These are phyloP conservation scores for Mucor circinelloides DNA, from an alignment of 371 early-diverging fungal species.

Conservation along the genomic window DNA sequence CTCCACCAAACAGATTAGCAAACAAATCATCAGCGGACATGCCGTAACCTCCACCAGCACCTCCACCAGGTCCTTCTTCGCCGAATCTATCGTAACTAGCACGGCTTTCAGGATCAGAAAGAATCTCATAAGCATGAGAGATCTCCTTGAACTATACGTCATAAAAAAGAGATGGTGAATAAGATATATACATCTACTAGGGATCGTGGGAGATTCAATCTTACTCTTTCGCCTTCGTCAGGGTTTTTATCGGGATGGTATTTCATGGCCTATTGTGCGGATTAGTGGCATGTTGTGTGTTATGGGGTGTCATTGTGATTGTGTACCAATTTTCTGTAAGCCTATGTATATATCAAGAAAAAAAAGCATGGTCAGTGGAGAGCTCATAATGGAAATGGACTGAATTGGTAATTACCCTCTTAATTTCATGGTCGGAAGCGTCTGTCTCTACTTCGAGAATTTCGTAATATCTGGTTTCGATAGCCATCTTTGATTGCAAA, in stretches of 20 bases:
- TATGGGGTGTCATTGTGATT: background rate
- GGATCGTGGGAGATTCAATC: background rate
- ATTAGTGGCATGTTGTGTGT: background rate
- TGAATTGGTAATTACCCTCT: slow-evolving; percentile 56
- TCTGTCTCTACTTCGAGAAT: slow-evolving; percentile 80
- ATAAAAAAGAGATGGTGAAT: background rate
- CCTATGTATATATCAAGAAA: slow-evolving; percentile 46
- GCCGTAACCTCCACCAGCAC: slow-evolving; percentile 58
- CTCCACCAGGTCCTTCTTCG: slow-evolving; percentile 78
- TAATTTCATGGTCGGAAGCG: slow-evolving; percentile 87
- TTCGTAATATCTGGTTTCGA: slow-evolving; percentile 91
- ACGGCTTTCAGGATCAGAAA: slow-evolving; percentile 88
- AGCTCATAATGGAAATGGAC: background rate
- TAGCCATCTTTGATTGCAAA: slow-evolving; percentile 56
- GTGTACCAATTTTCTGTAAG: slow-evolving; percentile 85
- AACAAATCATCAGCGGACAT: slow-evolving; percentile 83
- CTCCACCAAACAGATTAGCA: slow-evolving; percentile 81
- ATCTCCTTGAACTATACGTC: slow-evolving; percentile 85
- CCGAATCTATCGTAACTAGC: slow-evolving; percentile 88
- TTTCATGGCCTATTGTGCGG: slow-evolving; percentile 73
- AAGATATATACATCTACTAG: background rate
- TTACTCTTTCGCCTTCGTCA: slow-evolving; percentile 49
- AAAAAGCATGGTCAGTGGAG: background rate
- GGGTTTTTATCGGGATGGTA: slow-evolving; percentile 95
- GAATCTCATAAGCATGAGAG: slow-evolving; percentile 93